phyloP scores from a whole-genome alignment of 2,329 filamentous ascomycete genomes.

The Nemania abortiva region DNA sequence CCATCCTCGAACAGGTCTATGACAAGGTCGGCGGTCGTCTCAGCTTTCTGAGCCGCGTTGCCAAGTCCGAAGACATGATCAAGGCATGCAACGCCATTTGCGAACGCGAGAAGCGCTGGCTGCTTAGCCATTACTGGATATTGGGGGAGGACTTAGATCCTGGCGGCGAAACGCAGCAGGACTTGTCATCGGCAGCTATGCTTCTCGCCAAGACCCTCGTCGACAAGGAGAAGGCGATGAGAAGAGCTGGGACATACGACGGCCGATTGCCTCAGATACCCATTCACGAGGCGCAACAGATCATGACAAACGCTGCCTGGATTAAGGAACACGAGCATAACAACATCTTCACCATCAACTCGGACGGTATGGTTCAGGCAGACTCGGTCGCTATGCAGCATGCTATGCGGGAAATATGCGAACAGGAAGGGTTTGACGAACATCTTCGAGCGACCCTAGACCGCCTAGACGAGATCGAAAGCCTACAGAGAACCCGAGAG shows the following conservation, averaged over 20 bases:
- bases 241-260: slow-evolving; percentile 38
- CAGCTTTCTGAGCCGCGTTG: slow-evolving; percentile 65
- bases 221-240: slow-evolving; percentile 57
- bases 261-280: slow-evolving; percentile 65
- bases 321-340: slow-evolving; percentile 68
- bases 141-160: slow-evolving; percentile 77
- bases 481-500: slow-evolving; percentile 65
- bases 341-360: slow-evolving; percentile 69
- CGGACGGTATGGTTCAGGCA: slow-evolving; percentile 66
- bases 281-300: slow-evolving; percentile 61
- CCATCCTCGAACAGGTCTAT: slow-evolving; percentile 64
- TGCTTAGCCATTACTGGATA: slow-evolving; percentile 81
- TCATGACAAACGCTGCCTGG: slow-evolving; percentile 69
- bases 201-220: slow-evolving; percentile 68
- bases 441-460: slow-evolving; percentile 65
- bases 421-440: slow-evolving; percentile 63
- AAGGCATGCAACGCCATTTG: slow-evolving; percentile 68
- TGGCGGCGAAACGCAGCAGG: slow-evolving; percentile 75
- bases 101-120: slow-evolving; percentile 79
- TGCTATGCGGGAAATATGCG: slow-evolving; percentile 66
- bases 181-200: slow-evolving; percentile 67
- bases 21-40: slow-evolving; percentile 66
- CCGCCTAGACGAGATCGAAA: slow-evolving; percentile 66
- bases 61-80: slow-evolving; percentile 65
- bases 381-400: slow-evolving; percentile 70